Base-by-base conservation (phyloP, 176 grass and related monocot genomes). In the Juncus effusus region DNA sequence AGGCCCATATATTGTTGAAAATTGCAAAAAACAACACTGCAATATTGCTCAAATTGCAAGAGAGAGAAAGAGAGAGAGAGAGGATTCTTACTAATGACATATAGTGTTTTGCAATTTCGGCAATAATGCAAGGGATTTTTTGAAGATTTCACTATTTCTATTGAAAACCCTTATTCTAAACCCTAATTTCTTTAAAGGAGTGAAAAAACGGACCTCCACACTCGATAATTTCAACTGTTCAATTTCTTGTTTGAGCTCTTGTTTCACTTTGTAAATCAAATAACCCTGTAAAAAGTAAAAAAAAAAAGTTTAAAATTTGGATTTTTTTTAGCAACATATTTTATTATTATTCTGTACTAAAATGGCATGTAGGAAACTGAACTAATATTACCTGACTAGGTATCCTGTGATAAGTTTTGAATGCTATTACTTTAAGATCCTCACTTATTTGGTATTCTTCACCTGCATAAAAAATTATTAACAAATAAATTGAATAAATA, bases 181-280 rank as follows among this genome's bases (percentile, higher is more conserved):
- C 19, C 19, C 19, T 28, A 28, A 28, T 28, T 28, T 28, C 19
- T 28, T 28, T 28, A 28, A 28, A 28, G 19, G 19, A 55, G 54
- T 77, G 38, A 37, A 78, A 86, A 28, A 37, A 79, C 64, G 89
- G 39, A 92, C 88, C 93, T 97, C 88, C 56, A 92, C 85, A 75
- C 88, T 85, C 65, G 87, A 92, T 54, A 97, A 13, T 60, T 78
- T 88, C 36, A 92, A 78, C 55, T 51, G 75, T 83, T 97, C 89
- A 70, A 97, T 89, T 75, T 97, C 85, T 56, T 81, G 63, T 63
- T 97, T 97, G 63, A 97, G 85, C 72, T 97, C 92, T 38, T 89
- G 88, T 78, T 89, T 97, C 67, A 92, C 74, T 6, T 74, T 74
- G 68, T 89, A 97, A 63, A 89, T 75, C 62, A 91, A 42, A 77